Conservation (phyloP, 192 early-diverging fungal genomes). For the Rhizoclosmatium sp. region DNA sequence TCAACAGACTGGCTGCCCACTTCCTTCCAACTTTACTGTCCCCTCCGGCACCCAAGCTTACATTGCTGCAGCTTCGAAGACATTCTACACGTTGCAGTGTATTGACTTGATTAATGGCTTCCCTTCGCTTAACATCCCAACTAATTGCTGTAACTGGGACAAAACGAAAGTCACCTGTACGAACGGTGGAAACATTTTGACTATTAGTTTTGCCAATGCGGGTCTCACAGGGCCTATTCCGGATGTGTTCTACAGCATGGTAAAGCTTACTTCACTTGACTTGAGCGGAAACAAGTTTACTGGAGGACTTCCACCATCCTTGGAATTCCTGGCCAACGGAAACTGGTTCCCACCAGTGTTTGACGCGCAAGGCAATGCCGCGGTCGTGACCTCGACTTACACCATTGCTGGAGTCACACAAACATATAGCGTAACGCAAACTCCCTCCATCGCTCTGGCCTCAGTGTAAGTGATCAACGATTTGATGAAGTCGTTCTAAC, state of each 20-base stretch:
- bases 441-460: background rate
- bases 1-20: too few species aligned
- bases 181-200: background rate
- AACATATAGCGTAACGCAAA: background rate
- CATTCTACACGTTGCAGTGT: background rate
- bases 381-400: background rate
- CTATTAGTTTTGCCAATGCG: background rate
- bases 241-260: background rate
- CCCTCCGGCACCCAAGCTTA: background rate
- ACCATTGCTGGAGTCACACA: background rate
- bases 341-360: background rate
- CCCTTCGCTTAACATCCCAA: background rate
- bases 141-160: background rate
- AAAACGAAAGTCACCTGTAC: background rate
- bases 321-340: background rate
- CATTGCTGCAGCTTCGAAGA: background rate
- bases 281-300: background rate
- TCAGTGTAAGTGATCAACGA: background rate
- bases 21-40: too few species aligned
- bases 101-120: background rate
- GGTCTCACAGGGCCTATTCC: slow-evolving; percentile 1
- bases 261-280: background rate
- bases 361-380: background rate
- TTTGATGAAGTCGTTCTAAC: too few species aligned
- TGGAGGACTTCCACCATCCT: background rate